Evolutionary conservation across 208 protist genomes (phyloP), one percentile per base, ranked within the genome.

Genomic region (Leishmania aethiopica): DNA sequence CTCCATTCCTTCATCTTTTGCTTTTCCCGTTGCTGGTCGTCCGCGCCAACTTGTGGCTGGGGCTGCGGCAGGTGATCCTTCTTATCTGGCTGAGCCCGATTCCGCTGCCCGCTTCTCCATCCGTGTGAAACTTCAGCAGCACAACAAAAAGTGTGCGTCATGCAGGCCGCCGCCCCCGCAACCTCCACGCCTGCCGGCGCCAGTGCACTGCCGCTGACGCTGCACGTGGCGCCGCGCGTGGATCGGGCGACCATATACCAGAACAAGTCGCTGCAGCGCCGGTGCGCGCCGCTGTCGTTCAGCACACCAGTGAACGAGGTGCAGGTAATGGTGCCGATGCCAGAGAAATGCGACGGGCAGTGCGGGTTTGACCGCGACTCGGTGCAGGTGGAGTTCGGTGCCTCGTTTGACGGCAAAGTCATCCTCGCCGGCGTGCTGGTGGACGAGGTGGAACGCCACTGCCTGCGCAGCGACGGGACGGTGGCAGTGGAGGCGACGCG

Each of bases 261-360:
- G 73, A 69, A 79, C 70, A 85, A 85, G 77, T 85, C 82, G 25
- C 82, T 79, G 15, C 77, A 81, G 51, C 82, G 82, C 13, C 72
- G 82, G 7, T 76, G 75, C 51, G 82, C 82, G 49, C 82, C 82
- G 49, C 77, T 85, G 59, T 81, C 82, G 11, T 85, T 85, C 70
- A 75, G 42, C 6, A 55, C 76, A 59, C 70, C 77, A 59, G 51
- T 85, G 72, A 64, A 59, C 53, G 82, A 85, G 55, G 82, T 85
- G 71, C 82, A 81, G 64, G 82, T 85, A 49, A 81, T 85, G 77
- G 82, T 85, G 82, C 82, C 82, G 60, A 73, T 85, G 77, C 82
- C 82, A 15, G 5, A 67, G 37, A 47, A 40, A 22, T 47, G 32
- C n/a, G 2, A 25, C 55, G 75, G 22, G 57, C 76, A 66, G 55